Base-by-base conservation (phyloP, 192 early-diverging fungal genomes). In the Coemansia sp. region DNA sequence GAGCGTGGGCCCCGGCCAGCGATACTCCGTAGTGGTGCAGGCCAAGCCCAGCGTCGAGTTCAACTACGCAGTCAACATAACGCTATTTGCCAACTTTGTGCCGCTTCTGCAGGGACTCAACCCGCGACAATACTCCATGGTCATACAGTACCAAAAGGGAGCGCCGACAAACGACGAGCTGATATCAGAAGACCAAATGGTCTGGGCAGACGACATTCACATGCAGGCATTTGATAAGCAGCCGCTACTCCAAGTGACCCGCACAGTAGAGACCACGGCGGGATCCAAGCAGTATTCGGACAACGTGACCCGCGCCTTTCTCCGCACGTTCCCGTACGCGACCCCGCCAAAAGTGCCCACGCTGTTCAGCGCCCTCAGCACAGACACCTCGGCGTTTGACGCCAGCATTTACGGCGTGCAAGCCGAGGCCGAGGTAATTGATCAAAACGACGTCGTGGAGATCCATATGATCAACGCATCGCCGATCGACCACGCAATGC, bases 1-100 rank as follows among this genome's bases (percentile, higher is more conserved):
- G 37, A 72, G 85, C 43, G 51, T 94, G 8, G 86, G 83, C 2
- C 85, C 89, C 36, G 94, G 87, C 1, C 93, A 94, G 68, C 88
- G 94, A 38, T 86, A 88, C 76, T 92, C 93, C 17, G 89, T 94
- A 0, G 79, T 96, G 5, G 87, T 94, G 11, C 87, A 80, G 4
- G 90, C 93, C 15, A 85, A 85, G 34, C 65, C 87, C 51, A 74
- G 85, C 5, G 78, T 75, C 9, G 55, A 69, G 58, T 58, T 57
- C 28, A 94, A 96, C 85, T 95, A 90, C 64, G n/a, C 62, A 18
- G 68, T 92, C 48, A 88, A 91, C 51, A 88, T 86, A 51, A 74
- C 72, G 34, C 66, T 89, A 15, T 87, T 89, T 28, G 81, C 71
- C 11, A 78, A 84, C 59, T 84, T 92, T 55, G 58, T 79, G 33